phyloP scores from a whole-genome alignment of 208 protist genomes.

The Zelonia costaricensis region DNA sequence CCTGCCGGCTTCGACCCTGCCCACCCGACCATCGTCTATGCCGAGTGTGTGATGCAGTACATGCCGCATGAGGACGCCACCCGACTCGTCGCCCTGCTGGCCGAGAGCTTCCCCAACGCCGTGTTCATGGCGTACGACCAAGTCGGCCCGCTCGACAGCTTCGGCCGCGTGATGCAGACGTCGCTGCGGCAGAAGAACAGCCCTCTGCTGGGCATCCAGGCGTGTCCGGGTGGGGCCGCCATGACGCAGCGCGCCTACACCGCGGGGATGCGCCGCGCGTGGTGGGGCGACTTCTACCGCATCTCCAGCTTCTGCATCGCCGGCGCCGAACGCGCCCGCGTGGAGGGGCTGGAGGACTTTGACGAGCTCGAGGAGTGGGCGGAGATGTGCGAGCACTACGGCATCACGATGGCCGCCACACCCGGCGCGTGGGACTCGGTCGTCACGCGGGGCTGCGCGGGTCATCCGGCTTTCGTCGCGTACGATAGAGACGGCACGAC shows the following conservation, averaged over 20 bases:
- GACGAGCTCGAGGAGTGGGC: slow-evolving; percentile 90
- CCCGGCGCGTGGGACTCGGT: slow-evolving; percentile 13
- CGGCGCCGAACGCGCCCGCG: slow-evolving; percentile 48
- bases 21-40: slow-evolving; percentile 81
- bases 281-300: slow-evolving; percentile 83
- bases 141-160: slow-evolving; percentile 75
- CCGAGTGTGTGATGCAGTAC: slow-evolving; percentile 93
- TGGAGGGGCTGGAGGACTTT: slow-evolving; percentile 81
- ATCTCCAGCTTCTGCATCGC: slow-evolving; percentile 60
- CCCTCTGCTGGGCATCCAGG: slow-evolving; percentile 71
- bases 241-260: slow-evolving; percentile 56
- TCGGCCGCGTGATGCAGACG: slow-evolving; percentile 77
- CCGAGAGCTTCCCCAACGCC: slow-evolving; percentile 48
- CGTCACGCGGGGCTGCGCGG: slow-evolving; percentile 8
- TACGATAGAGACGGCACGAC: slow-evolving; percentile 4
- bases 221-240: slow-evolving; percentile 32
- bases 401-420: slow-evolving; percentile 75
- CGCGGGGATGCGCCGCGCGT: slow-evolving; percentile 53
- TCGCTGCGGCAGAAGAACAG: slow-evolving; percentile 71
- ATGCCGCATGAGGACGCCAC: slow-evolving; percentile 63
- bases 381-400: slow-evolving; percentile 94
- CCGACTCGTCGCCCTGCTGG: slow-evolving; percentile 54
- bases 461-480: slow-evolving; percentile 25
- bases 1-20: slow-evolving; percentile 31
- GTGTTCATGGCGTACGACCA: slow-evolving; percentile 87